Percentiles rank a stretch among this genome's conserved stretches.
Evolutionary conservation across 2,329 filamentous ascomycete species (phyloP).

Genomic region (Alternaria angustiovoidea): DNA sequence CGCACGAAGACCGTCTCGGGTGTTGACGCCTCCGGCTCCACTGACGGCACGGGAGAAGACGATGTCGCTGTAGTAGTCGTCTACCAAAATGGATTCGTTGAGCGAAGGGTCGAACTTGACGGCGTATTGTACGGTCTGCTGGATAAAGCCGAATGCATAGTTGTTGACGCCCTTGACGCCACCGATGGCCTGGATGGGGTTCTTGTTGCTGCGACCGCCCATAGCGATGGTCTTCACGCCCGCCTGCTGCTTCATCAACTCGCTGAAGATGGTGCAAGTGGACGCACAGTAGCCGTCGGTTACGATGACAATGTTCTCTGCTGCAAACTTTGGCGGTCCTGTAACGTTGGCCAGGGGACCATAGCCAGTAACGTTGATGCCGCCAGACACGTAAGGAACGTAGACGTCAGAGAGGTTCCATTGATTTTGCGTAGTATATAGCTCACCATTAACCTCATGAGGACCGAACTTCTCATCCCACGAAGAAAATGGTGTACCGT

Average conservation of each 20-base stretch:
- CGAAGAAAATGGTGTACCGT: constrained; percentile 59
- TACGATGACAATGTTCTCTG: constrained; percentile 62
- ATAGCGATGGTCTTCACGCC: constrained; percentile 63
- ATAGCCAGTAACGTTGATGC: constrained; percentile 49
- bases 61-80: constrained; percentile 37
- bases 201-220: constrained; percentile 58
- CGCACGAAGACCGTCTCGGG: constrained; percentile 45
- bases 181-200: constrained; percentile 63
- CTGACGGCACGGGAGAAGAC: constrained; percentile 32
- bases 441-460: constrained; percentile 50
- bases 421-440: constrained; percentile 43
- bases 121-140: constrained; percentile 32
- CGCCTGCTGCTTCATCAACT: constrained; percentile 62
- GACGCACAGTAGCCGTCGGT: constrained; percentile 68
- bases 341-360: constrained; percentile 54
- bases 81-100: constrained; percentile 36
- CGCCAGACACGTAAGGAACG: constrained; percentile 40
- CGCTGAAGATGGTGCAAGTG: constrained; percentile 65
- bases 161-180: constrained; percentile 61
- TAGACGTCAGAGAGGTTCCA: constrained; percentile 50
- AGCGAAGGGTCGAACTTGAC: constrained; percentile 32
- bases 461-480: constrained; percentile 56
- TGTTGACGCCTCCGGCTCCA: constrained; percentile 41
- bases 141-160: constrained; percentile 45
- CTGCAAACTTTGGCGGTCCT: constrained; percentile 58